Base-by-base conservation (phyloP, 805 yeast species). In the Sugiyamaella chiloensis region DNA sequence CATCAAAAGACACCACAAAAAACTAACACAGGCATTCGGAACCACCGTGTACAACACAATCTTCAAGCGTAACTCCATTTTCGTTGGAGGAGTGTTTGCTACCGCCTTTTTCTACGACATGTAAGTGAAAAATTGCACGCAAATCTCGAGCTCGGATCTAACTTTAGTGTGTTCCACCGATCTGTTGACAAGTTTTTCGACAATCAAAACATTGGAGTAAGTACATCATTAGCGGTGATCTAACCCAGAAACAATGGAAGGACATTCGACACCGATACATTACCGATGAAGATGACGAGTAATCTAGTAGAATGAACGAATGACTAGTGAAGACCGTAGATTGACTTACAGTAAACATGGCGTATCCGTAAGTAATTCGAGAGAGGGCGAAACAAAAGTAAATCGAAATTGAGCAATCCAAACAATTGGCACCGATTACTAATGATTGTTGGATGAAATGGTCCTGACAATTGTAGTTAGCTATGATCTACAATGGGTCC, bases 31-130 rank as follows among this genome's bases (percentile, higher is more conserved):
- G 70, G 55, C 68, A 37, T 56, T 65, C 53, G 62, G 69, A 59
- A 64, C 84, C 37, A 66, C 79, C 40, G 61, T 81, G 52, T 81
- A 79, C 79, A 83, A 81, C 78, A 68, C 75, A 30, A 60, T 85
- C 48, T 83, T 87, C 79, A 87, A 87, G 79, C 87, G 96, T 79
- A 90, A 91, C 81, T 79, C 97, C 41, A 75, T 85, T 54, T 87
- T 78, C 70, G 96, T 90, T 53, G 87, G 87, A 56, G 74, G 93
- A 53, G 75, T 90, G 52, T 84, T 90, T 59, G 84, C 81, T 43
- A 81, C 86, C 61, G 89, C 97, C 41, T 90, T 90, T 64, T 80
- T 81, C 54, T 88, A 89, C 79, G 71, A 68, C 55, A 58, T 66
- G 64, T 60, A 53, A 51, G 63, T 55, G 31, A 14, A 24, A n/a